A percentile compares a stretch with the other conserved stretches of the same genome.
Conservation (phyloP, 1,139 yeast genomes). For the Candida mesenterica region DNA sequence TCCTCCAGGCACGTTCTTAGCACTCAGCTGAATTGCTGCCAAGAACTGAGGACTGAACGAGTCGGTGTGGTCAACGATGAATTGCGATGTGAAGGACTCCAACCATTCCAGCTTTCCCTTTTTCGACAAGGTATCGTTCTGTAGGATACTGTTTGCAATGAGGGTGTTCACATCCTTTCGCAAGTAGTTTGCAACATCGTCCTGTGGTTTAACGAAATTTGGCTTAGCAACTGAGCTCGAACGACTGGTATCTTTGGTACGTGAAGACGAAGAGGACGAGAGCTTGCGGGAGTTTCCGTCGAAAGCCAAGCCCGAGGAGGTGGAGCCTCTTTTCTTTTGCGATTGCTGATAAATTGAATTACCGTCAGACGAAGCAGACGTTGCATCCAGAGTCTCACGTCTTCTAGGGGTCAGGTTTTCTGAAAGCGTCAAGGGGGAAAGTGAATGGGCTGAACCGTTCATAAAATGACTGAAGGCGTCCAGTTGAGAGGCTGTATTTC, state of each 20-base stretch:
- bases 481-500: slow-evolving; percentile 9
- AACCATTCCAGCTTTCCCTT: slow-evolving; percentile 21
- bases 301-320: too few species aligned
- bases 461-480: slow-evolving; percentile 16
- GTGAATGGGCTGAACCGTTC: slow-evolving; percentile 10
- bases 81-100: slow-evolving; percentile 24
- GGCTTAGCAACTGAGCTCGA: not conserved
- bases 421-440: slow-evolving; percentile 10
- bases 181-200: slow-evolving; percentile 14
- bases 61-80: slow-evolving; percentile 24
- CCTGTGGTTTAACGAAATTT: slow-evolving; percentile 7
- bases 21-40: slow-evolving; percentile 12
- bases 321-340: slow-evolving; percentile 1
- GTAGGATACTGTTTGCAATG: slow-evolving; percentile 17
- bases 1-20: slow-evolving; percentile 5
- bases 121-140: slow-evolving; percentile 16
- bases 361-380: not conserved
- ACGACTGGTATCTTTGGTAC: not conserved
- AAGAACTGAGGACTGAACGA: slow-evolving; percentile 13
- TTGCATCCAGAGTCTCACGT: slow-evolving; percentile 2
- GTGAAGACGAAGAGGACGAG: not conserved
- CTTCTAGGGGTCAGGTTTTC: slow-evolving; percentile 7
- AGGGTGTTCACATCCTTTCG: slow-evolving; percentile 20
- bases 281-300: not conserved
- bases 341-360: not conserved